Evolutionary conservation across 2,329 filamentous ascomycete species (phyloP), one percentile per base, ranked within the genome.

Genomic region (Xylariaceae sp.): DNA sequence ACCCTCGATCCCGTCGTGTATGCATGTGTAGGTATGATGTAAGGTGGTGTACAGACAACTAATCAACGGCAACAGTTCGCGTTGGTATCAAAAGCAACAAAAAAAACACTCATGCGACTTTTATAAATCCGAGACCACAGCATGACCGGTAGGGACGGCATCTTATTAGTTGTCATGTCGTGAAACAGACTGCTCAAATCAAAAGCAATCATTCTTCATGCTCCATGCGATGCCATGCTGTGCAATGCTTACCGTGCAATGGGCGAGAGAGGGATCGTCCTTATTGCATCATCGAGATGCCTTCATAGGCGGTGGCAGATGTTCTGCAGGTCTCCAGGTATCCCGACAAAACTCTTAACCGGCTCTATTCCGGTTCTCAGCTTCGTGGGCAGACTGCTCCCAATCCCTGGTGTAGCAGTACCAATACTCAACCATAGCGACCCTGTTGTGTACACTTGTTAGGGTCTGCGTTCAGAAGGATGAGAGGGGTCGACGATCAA

Each of bases 321-420:
- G 54, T 13, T 35, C 15, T 4, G 11, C 7, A 49, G 15, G 35
- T 30, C 4, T 30, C 23, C 23, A 5, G 10, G 11, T 4, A 34
- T 30, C 10, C 9, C 13, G n/a, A n/a, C 11, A n/a, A 47, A 11
- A 10, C 17, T 23, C 1, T 73, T 67, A 81, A 47, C 75, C 77
- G 44, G 75, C 73, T 3, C 75, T 75, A 57, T 84, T 85, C 60
- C 82, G 75, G 54, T 71, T 66, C 53, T 81, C 80, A 1, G 82
- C 82, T 64, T 85, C 82, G 8, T 71, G 73, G 1, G 78, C 82
- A 0, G 81, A 80, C 53, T 74, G 71, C 51, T 83, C 71, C 82
- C 82, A 85, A 66, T 84, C 78, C 6, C 77, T 80, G n/a, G 72
- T 68, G 58, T 76, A 74, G 1, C 82, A 75, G 52, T 81, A 85